These are phyloP conservation scores for Inosperma sp. DNA, from an alignment of 768 basidiomycete species.

Conservation along the genomic window DNA sequence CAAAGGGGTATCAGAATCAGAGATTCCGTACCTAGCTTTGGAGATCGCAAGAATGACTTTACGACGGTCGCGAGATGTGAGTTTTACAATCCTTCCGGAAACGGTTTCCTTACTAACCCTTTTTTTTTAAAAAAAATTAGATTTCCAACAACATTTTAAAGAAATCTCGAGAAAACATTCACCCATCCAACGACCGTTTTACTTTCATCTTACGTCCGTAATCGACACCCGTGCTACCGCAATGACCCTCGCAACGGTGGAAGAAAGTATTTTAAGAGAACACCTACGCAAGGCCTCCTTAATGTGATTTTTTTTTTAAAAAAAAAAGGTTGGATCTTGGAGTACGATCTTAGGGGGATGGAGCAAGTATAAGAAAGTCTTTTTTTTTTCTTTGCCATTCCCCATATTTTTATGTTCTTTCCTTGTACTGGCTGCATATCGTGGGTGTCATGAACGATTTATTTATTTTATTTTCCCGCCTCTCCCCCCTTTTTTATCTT, in stretches of 20 bases:
- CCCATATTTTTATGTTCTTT: no score
- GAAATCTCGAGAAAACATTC: constrained; percentile 63
- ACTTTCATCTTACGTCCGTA: constrained; percentile 71
- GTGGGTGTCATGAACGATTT: no score
- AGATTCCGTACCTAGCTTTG: constrained; percentile 69
- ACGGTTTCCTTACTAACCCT: neutral
- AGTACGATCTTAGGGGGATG: no score
- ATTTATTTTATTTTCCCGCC: no score
- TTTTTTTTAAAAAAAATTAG: constrained; percentile 30
- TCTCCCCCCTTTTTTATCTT: no score
- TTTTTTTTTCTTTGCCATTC: no score
- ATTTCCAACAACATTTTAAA: constrained; percentile 78
- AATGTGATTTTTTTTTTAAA: constrained; percentile 44
- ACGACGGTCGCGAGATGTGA: constrained; percentile 66
- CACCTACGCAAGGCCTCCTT: constrained; percentile 68
- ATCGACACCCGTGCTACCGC: constrained; percentile 75
- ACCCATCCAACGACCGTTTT: constrained; percentile 61
- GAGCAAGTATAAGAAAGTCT: no score
- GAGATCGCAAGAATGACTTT: constrained; percentile 67
- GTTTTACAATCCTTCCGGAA: constrained; percentile 19
- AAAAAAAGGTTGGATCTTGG: no score
- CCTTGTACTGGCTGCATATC: no score
- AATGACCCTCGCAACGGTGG: constrained; percentile 65
- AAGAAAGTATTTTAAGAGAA: constrained; percentile 67
- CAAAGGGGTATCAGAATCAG: constrained; percentile 60